Conservation (phyloP, 2,329 filamentous ascomycete genomes). For the Penicillium janthinellum region DNA sequence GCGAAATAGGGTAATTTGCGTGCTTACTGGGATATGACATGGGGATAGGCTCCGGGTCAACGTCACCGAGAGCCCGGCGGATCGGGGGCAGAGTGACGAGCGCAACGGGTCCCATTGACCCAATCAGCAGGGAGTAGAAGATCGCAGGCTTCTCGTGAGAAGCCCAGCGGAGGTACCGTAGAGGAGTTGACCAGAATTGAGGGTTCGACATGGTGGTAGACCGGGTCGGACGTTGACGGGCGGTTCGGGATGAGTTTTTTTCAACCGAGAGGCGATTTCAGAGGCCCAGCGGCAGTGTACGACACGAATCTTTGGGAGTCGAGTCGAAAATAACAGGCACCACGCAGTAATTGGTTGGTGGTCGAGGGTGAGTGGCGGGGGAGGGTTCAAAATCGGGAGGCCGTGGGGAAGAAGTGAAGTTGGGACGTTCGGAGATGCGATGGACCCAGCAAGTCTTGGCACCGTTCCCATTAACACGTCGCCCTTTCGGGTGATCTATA, state of each 20-base stretch:
- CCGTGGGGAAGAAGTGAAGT: conserved; percentile 35
- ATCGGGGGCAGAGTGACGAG: conserved; percentile 74
- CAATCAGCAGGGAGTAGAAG: conserved; percentile 83
- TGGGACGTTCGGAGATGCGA: conserved; percentile 31
- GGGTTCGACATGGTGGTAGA: conserved; percentile 56
- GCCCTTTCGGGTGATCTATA: conserved; percentile 39
- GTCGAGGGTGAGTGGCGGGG: conserved; percentile 9
- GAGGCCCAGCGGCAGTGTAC: conserved; percentile 4
- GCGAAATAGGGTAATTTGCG: background rate
- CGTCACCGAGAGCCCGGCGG: conserved; percentile 71
- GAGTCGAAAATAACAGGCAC: conserved; percentile 5
- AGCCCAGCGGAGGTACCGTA: conserved; percentile 87
- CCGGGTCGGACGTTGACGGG: conserved; percentile 20
- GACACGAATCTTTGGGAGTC: background rate
- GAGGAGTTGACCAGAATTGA: conserved; percentile 79
- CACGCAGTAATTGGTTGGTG: conserved; percentile 14
- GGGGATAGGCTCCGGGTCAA: conserved; percentile 71
- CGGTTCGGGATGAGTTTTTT: conserved; percentile 28
- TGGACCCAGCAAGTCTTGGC: conserved; percentile 42
- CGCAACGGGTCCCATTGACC: conserved; percentile 69
- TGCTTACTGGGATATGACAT: conserved; percentile 89
- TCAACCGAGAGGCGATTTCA: conserved; percentile 5
- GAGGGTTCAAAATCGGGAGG: conserved; percentile 27
- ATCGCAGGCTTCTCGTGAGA: conserved; percentile 84
- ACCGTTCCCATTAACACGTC: conserved; percentile 45